Evolutionary conservation across 2,329 filamentous ascomycete species (phyloP).

Genomic region (Penicillium sp.): DNA sequence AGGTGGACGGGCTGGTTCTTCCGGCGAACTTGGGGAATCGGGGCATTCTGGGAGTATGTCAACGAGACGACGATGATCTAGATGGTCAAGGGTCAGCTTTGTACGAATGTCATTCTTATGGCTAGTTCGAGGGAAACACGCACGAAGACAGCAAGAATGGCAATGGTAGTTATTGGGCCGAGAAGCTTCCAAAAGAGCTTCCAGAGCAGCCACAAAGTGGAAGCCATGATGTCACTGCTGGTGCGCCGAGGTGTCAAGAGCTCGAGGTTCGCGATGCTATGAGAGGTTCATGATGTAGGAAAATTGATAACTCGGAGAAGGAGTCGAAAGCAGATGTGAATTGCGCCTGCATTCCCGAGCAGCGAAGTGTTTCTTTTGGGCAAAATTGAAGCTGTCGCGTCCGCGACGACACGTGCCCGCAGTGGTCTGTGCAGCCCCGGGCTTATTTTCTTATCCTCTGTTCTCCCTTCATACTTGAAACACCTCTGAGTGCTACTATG

Average conservation of each 20-base stretch:
- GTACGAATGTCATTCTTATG: background rate
- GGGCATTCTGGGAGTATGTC: slow-evolving; percentile 29
- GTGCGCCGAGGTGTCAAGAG: background rate
- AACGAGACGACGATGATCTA: slow-evolving; percentile 29
- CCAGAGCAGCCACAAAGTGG: slow-evolving; percentile 1
- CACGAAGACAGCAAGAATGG: slow-evolving; percentile 10
- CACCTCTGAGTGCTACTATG: slow-evolving; percentile 17
- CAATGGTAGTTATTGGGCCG: slow-evolving; percentile 5
- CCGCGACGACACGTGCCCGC: slow-evolving; percentile 20
- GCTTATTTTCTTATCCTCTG: slow-evolving; percentile 16
- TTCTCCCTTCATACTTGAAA: slow-evolving; percentile 13
- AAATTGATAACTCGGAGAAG: background rate
- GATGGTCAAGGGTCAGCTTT: slow-evolving; percentile 9
- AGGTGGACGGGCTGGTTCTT: slow-evolving; percentile 54
- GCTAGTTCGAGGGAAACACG: background rate
- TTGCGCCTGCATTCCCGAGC: background rate
- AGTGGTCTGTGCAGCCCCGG: slow-evolving; percentile 15
- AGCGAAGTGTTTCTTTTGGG: slow-evolving; percentile 1
- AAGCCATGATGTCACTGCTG: slow-evolving; percentile 20
- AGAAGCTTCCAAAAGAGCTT: slow-evolving; percentile 9
- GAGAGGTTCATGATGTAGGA: background rate
- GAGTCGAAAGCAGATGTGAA: background rate
- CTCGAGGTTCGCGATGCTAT: background rate
- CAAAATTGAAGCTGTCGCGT: slow-evolving; percentile 16
- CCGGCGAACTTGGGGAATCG: slow-evolving; percentile 30